phyloP scores from a whole-genome alignment of 805 yeast genomes.

The Saccharomyces eubayanus region DNA sequence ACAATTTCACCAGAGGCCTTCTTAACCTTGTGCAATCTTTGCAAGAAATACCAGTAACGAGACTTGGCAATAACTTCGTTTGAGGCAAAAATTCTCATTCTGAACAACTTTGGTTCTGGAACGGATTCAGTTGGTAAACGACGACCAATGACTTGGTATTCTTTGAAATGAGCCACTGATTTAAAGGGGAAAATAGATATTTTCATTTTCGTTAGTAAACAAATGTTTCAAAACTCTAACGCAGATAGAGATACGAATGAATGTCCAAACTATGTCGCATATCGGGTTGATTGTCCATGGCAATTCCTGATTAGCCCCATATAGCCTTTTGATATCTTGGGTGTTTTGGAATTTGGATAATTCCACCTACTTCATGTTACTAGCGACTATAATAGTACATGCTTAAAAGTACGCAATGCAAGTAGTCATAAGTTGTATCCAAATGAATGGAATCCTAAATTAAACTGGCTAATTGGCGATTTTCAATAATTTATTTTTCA shows the following conservation, averaged over 20 bases:
- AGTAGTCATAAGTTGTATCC: neutral
- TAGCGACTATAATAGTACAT: too few relatives aligned
- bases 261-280: neutral
- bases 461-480: neutral
- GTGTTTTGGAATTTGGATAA: too few relatives aligned
- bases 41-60: constrained; percentile 99
- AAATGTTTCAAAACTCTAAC: neutral
- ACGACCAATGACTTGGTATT: constrained; percentile 99
- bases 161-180: constrained; percentile 90
- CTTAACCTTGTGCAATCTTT: constrained; percentile 98
- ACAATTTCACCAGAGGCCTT: constrained; percentile 99
- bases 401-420: too few relatives aligned
- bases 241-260: neutral
- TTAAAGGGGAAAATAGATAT: neutral
- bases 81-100: constrained; percentile 99
- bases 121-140: constrained; percentile 98
- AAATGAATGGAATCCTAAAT: too few relatives aligned
- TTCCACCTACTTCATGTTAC: too few relatives aligned
- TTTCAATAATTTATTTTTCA: neutral
- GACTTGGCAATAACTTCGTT: constrained; percentile 99
- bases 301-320: neutral
- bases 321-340: neutral
- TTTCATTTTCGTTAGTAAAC: neutral
- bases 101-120: constrained; percentile 99
- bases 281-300: neutral